Base-by-base conservation (phyloP, 192 early-diverging fungal species). In the Coemansia sp. region DNA sequence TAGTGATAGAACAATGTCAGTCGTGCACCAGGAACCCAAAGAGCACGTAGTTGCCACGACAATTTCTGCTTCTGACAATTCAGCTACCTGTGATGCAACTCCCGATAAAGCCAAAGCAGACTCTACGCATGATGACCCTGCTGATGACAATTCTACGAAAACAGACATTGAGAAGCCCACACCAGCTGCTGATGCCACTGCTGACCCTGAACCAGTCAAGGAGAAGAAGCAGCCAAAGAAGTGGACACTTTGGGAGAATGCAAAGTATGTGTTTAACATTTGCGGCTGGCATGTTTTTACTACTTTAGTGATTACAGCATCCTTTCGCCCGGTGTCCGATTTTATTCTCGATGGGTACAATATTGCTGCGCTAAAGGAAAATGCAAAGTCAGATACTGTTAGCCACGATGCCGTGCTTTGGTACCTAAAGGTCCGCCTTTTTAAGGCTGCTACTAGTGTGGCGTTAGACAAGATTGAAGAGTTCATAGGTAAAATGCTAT, bases 281-380 rank as follows among this genome's bases (percentile, higher is more conserved):
- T 50, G 47, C 13, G 47, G 47, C 20, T 50, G 47, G 47, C 21
- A 50, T 12, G 2, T 50, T 25, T 25, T 50, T 13, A 11, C 3
- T 23, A 13, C 47, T 12, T 11, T 12, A 25, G 20, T 50, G 12
- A 9, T 50, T 10, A 8, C 47, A 7, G 47, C 21, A 25, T 7
- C 20, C 8, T 50, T 50, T 21, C 20, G 10, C 8, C 72, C 72
- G 5, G 45, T 74, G 0, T 25, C 41, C 8, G 61, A 39, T 16
- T 74, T 65, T 48, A 26, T 74, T 34, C 65, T 74, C 56, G 66
- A 74, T 23, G 72, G 72, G 3, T 65, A 68, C 43, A 56, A 64
- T 11, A 37, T 74, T 31, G 58, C 41, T 1, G 60, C 72, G 26
- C 58, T 74, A 4, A 66, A 61, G 25, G 21, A 26, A 11, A 64